Conservation (phyloP, 164 flowering plant species). For the Macadamia integrifolia region DNA sequence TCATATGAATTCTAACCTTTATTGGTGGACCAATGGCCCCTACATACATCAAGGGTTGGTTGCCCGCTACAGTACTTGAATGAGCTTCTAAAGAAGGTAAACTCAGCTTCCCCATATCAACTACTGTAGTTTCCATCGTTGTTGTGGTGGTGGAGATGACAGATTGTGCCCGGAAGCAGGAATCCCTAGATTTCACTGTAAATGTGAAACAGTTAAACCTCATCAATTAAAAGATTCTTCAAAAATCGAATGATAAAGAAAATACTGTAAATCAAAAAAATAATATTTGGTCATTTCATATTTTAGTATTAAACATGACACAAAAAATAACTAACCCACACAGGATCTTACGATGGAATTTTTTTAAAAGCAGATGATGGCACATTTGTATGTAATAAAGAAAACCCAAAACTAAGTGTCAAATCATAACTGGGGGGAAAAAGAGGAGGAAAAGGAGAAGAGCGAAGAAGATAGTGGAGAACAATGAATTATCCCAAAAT, state of each 20-base stretch:
- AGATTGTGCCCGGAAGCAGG: slow-evolving; percentile 48
- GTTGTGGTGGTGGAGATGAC: slow-evolving; percentile 44
- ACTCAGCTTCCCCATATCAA: slow-evolving; percentile 55
- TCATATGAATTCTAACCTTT: slow-evolving; percentile 38
- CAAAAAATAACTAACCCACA: too few relatives aligned
- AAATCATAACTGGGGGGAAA: too few relatives aligned
- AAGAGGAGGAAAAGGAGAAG: too few relatives aligned
- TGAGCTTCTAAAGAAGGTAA: slow-evolving; percentile 50
- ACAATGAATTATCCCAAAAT: too few relatives aligned
- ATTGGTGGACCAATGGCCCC: slow-evolving; percentile 42
- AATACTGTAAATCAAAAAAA: not conserved
- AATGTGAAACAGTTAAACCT: slow-evolving; percentile 3
- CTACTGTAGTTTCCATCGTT: slow-evolving; percentile 36
- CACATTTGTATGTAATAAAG: too few relatives aligned
- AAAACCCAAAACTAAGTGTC: too few relatives aligned
- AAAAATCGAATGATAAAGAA: not conserved
- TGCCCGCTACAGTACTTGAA: slow-evolving; percentile 31
- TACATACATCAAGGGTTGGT: slow-evolving; percentile 48
- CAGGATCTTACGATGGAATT: not conserved
- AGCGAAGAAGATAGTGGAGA: too few relatives aligned
- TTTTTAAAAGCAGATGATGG: not conserved
- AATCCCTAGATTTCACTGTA: slow-evolving; percentile 51
- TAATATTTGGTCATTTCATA: too few relatives aligned
- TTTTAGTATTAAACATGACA: too few relatives aligned
- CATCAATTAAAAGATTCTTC: not conserved